Base-by-base conservation (phyloP, 2,329 filamentous ascomycete genomes). In the Neonectria magnoliae region DNA sequence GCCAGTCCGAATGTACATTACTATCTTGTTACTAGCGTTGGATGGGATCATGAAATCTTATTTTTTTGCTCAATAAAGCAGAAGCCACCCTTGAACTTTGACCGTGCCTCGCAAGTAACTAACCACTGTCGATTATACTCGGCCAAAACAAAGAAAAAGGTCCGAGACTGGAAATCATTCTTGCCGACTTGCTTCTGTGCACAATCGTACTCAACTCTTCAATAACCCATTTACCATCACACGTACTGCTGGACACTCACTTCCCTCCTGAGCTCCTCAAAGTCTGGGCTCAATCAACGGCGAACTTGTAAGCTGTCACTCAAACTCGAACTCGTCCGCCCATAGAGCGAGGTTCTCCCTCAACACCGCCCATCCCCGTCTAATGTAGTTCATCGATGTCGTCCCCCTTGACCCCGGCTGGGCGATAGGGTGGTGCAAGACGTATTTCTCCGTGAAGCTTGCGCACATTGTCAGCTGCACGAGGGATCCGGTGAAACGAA, bases 331-430 rank as follows among this genome's bases (percentile, higher is more conserved):
- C 47, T 36, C 25, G 8, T 10, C 31, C 22, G 18, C 36, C 14
- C 41, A 13, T 3, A 27, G 4, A 45, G 10, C 16, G 8, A 27
- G 18, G n/a, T 31, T 48, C 36, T 48, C 25, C 9, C 42, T 14
- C 3, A 51, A 33, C 1, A 4, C 29, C 48, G 6, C 29, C 8
- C 55, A 6, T 25, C 7, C 57, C 57, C 20, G 64, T 60, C 75
- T 66, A 79, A 60, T 77, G 76, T 47, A 81, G 65, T 66, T 81
- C 79, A 44, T 81, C 79, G 20, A 73, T 61, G 18, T 79, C 77
- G 63, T 75, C 68, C 6, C 71, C 68, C 13, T 64, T 64, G 16
- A 68, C 45, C 1, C 68, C 66, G n/a, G 52, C 20, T 13, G 76
- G 76, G 10, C 71, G 75, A 57, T 71, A 74, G 18, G 68, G 66